A percentile compares a stretch with the other conserved stretches of the same genome.
Evolutionary conservation across 2,329 filamentous ascomycete genomes (phyloP).

Genomic region (Ceratocystis smalleyi): DNA sequence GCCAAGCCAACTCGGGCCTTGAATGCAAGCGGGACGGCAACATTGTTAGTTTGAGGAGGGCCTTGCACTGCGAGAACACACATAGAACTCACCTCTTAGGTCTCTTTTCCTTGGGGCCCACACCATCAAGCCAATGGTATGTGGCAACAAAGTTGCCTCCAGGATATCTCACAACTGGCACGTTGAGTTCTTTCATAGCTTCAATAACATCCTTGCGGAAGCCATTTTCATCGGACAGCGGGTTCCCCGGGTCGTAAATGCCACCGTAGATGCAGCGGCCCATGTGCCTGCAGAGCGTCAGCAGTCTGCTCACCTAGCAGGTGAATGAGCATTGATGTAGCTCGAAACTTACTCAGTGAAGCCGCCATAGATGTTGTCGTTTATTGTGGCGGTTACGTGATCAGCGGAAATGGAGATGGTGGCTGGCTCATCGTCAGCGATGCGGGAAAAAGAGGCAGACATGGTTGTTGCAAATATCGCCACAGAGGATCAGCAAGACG

Average conservation of each 20-base stretch:
- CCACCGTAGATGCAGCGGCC: conserved; percentile 78
- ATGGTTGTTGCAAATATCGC: conserved; percentile 23
- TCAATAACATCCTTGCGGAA: conserved; percentile 67
- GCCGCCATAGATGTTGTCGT: conserved; percentile 68
- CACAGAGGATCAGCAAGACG: background rate
- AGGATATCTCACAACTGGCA: conserved; percentile 66
- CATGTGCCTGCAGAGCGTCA: conserved; percentile 49
- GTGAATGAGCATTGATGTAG: background rate
- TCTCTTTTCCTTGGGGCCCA: conserved; percentile 56
- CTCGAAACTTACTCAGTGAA: conserved; percentile 55
- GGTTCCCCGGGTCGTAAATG: conserved; percentile 63
- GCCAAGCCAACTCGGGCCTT: conserved; percentile 64
- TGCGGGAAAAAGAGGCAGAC: conserved; percentile 54
- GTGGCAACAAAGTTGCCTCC: conserved; percentile 75
- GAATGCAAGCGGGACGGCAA: background rate
- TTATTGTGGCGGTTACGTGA: conserved; percentile 55
- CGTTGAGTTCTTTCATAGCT: conserved; percentile 55
- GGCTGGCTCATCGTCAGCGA: conserved; percentile 43
- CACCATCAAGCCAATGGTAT: conserved; percentile 71
- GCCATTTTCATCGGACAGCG: conserved; percentile 56
- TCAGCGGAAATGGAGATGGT: conserved; percentile 49
- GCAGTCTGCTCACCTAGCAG: background rate
- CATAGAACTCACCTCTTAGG: conserved; percentile 29
- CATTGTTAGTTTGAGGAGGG: background rate
- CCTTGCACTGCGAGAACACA: background rate